Percentiles rank a stretch among this genome's conserved stretches.
These are phyloP conservation scores for Coffea canephora DNA, from an alignment of 257 asterid species.

Conservation along the genomic window DNA sequence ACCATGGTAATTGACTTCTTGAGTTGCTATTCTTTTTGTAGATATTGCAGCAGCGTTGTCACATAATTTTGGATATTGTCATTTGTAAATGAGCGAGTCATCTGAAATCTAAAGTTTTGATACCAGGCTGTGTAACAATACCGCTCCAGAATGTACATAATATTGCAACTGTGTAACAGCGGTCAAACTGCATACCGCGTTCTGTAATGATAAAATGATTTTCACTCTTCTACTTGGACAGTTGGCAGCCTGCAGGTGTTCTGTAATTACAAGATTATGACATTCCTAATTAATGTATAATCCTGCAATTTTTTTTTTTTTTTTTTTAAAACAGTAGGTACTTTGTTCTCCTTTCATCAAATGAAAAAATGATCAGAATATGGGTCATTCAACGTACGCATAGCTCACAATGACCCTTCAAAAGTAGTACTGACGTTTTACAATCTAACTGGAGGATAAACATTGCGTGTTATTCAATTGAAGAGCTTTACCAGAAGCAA, in stretches of 20 bases:
- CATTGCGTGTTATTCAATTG: neutral
- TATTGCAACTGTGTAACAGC: neutral
- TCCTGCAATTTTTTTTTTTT: no score
- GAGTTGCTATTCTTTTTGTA: slow-evolving; percentile 3
- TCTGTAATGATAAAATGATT: neutral
- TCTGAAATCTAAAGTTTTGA: neutral
- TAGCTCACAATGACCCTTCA: neutral
- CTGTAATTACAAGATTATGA: no score
- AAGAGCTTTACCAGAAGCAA: neutral
- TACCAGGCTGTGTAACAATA: neutral
- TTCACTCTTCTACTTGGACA: neutral
- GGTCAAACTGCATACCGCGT: neutral
- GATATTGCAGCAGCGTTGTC: neutral
- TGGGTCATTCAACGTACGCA: neutral
- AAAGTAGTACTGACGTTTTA: no score
- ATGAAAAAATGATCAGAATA: neutral
- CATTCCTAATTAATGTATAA: no score
- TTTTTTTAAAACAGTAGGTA: no score
- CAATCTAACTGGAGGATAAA: neutral
- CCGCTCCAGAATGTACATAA: slow-evolving; percentile 5
- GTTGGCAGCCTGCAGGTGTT: no score
- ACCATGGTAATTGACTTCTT: neutral
- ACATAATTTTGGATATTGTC: neutral
- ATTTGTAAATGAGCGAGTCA: neutral
- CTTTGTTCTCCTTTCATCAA: neutral